Conservation (phyloP, 305 asterid genomes). For the Euphrasia arctica region DNA sequence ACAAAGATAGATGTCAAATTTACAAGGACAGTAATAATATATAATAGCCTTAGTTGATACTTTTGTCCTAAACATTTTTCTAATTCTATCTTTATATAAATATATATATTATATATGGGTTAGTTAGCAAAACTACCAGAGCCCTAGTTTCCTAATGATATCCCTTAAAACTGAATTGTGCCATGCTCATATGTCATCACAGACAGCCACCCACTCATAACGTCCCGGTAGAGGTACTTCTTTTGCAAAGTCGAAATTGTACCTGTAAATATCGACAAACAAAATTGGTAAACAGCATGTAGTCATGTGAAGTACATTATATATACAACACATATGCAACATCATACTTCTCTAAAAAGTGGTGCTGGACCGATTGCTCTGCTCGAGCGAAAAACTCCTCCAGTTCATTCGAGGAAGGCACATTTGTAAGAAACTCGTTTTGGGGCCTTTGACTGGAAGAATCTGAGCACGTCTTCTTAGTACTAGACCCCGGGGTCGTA, state of each 20-base stretch:
- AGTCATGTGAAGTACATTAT: neutral
- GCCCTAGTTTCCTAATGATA: slow-evolving; percentile 28
- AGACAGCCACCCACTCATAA: slow-evolving; percentile 39
- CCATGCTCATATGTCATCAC: slow-evolving; percentile 27
- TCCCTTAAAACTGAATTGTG: slow-evolving; percentile 20
- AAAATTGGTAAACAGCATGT: neutral
- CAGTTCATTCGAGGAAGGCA: slow-evolving; percentile 46
- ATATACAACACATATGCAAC: neutral
- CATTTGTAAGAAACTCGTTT: slow-evolving; percentile 28
- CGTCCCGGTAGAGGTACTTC: slow-evolving; percentile 40
- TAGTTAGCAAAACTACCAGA: slow-evolving; percentile 1
- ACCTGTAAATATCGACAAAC: slow-evolving; percentile 27
- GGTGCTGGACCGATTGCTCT: slow-evolving; percentile 49
- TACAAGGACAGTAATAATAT: neutral
- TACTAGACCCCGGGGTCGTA: slow-evolving; percentile 37
- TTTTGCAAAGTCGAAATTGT: slow-evolving; percentile 36
- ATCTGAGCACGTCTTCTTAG: slow-evolving; percentile 31
- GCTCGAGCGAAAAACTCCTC: slow-evolving; percentile 55
- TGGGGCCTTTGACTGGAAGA: slow-evolving; percentile 28
- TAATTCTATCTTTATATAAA: neutral
- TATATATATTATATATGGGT: neutral
- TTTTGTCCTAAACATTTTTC: neutral
- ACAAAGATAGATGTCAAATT: neutral
- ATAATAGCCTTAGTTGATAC: neutral
- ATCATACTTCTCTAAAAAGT: slow-evolving; percentile 53